Conservation (phyloP, 306 rosid species). For the Quercus aquifolioides region DNA sequence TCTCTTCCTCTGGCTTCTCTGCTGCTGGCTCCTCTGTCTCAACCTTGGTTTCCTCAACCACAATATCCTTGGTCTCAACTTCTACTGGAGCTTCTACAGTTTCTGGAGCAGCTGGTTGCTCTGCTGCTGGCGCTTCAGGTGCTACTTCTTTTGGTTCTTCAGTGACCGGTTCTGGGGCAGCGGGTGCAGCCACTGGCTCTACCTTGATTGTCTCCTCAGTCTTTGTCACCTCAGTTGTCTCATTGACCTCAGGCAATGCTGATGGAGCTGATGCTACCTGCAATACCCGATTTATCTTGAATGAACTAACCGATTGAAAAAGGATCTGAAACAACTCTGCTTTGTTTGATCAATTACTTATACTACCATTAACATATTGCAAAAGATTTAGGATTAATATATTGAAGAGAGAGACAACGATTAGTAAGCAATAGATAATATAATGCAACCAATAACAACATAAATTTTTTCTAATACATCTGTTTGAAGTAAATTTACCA, state of each 20-base stretch:
- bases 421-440: too few relatives aligned
- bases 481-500: too few relatives aligned
- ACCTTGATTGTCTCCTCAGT: constrained; percentile 25
- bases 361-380: not conserved
- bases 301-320: not conserved
- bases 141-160: constrained; percentile 12
- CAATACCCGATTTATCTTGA: constrained; percentile 20
- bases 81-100: constrained; percentile 34
- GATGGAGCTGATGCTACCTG: constrained; percentile 68
- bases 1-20: constrained; percentile 22
- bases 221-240: constrained; percentile 37
- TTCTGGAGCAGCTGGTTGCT: constrained; percentile 13
- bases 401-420: not conserved
- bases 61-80: constrained; percentile 44
- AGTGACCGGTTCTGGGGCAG: constrained; percentile 1
- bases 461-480: not conserved
- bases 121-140: constrained; percentile 16
- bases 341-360: not conserved
- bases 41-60: constrained; percentile 38
- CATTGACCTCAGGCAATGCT: constrained; percentile 41
- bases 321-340: not conserved
- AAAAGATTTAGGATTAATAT: not conserved
- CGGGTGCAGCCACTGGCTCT: constrained; percentile 25
- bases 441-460: not conserved
- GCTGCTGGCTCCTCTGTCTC: constrained; percentile 35